Conservation (phyloP, 2,329 filamentous ascomycete genomes). For the Arthrobotrys entomopaga region DNA sequence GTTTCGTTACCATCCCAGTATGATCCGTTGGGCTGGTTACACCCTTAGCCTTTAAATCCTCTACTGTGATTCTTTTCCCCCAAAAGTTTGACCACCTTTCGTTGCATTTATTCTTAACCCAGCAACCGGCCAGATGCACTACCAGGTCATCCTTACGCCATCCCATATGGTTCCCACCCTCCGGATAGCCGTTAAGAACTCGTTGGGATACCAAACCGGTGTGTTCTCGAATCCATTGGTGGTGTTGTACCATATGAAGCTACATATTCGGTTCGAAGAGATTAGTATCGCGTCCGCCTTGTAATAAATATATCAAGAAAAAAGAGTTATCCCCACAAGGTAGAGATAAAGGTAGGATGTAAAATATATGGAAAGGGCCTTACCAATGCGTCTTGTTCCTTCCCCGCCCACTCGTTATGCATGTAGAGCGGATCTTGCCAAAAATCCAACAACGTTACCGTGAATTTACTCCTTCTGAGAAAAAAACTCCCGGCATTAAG, state of each 20-base stretch:
- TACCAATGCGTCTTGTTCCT: slow-evolving; percentile 61
- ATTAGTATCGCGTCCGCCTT: too few species aligned
- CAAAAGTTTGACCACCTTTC: slow-evolving; percentile 62
- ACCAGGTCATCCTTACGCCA: slow-evolving; percentile 62
- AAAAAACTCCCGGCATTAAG: slow-evolving; percentile 63
- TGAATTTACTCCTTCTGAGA: slow-evolving; percentile 62
- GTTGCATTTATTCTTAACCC: slow-evolving; percentile 61
- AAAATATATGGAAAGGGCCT: neutral
- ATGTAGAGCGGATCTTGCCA: slow-evolving; percentile 62
- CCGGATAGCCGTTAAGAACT: slow-evolving; percentile 62
- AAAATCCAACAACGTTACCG: slow-evolving; percentile 61
- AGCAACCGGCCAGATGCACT: slow-evolving; percentile 63
- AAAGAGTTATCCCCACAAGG: too few species aligned
- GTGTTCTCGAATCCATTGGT: slow-evolving; percentile 61
- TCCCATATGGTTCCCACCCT: slow-evolving; percentile 61
- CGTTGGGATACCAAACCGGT: slow-evolving; percentile 62
- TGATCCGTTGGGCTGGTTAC: slow-evolving; percentile 46
- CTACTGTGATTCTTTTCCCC: slow-evolving; percentile 55
- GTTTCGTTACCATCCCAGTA: slow-evolving; percentile 42
- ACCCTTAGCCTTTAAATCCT: slow-evolving; percentile 41
- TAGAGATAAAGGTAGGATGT: neutral
- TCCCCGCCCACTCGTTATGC: slow-evolving; percentile 59
- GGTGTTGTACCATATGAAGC: slow-evolving; percentile 60
- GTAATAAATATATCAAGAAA: too few species aligned
- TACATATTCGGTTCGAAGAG: slow-evolving; percentile 19